Evolutionary conservation across 257 asterid genomes (phyloP), one percentile per base, ranked within the genome.

Genomic region (Petunia secreta): DNA sequence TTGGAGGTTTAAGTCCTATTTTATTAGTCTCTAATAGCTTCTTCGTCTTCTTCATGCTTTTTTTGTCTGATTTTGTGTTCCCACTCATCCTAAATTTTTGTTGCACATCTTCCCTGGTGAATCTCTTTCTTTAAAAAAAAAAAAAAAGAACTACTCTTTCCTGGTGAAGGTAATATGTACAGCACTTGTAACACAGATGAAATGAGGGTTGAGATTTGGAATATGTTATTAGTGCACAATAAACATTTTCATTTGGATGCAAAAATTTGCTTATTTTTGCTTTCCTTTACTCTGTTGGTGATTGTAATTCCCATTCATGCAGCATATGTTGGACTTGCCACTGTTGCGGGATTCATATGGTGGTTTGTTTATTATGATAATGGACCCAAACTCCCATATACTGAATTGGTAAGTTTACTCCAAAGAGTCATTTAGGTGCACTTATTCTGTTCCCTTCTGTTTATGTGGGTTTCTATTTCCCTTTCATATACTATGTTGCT

Each of bases 331-430:
- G 99, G 99, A 81, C 93, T 96, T 83, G 98, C 98, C 75, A 96
- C 99, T 75, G 87, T 96, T 84, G 98, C 97, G 77, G 99, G 99
- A 78, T 96, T 92, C 83, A 95, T 96, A 78, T 96, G 99, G 99
- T 96, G 99, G 98, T 96, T 91, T 85, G 87, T 94, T 80, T 96
- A 89, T 84, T 90, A 87, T 39, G 97, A 88, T 10, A 90, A 89
- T 55, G 99, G 99, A 78, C 99, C 98, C 79, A 96, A 91, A 86
- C 86, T 96, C 69, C 82, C 95, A 3, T 96, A 96, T 78, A 78
- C 82, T 37, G 99, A 94, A 84, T 90, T 96, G 91, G 98, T 96
- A 84, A 87, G 91, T 86, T 65, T 79, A 76, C 60, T 75, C 77
- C 37, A 63, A 44, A 36, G 46, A 50, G 55, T 25, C 36, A 37